Evolutionary conservation across 441 rosid genomes (phyloP), one percentile per base, ranked within the genome.

Genomic region (Erysimum cheiri): DNA sequence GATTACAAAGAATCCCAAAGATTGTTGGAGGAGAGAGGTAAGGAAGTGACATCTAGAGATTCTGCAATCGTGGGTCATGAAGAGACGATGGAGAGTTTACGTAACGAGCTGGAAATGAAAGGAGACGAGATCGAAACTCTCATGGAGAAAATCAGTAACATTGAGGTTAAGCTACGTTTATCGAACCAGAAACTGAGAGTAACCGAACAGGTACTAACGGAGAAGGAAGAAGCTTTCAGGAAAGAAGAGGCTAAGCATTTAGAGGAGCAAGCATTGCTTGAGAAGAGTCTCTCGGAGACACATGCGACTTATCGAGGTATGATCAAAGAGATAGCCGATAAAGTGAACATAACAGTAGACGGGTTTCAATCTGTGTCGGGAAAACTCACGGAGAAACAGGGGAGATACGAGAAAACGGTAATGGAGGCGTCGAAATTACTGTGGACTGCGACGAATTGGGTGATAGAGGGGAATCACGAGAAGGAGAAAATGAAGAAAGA

Each of bases 111-210:
- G 60, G 98, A 92, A 68, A 68, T 82, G 33, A 89, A 88, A 85
- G 89, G 70, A 68, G 98, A 96, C 0, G 97, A 95, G 59, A 77
- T 88, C 3, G 67, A 64, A 74, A 73, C 86, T 24, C 53, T 83
- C 63, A 67, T 80, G 4, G 91, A 89, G 44, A 88, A 85, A 11
- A 84, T 84, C 56, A 82, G 84, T 53, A 82, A 71, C 12, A 86
- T 89, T 5, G 99, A 93, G 80, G 96, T 96, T 12, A 87, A 84
- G 82, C 96, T 92, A 57, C 89, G 97, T n/a, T 72, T 96, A 44
- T 93, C 97, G 13, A 93, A 86, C 87, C 99, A 96, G 84, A 93
- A 96, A 78, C 96, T 91, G 31, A 87, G 98, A 52, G 86, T 93
- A 72, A 89, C 96, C 0, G 97, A 95, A 39, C 98, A 95, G 64